phyloP scores from a whole-genome alignment of 331 rosid species.

The Malus hybrid region DNA sequence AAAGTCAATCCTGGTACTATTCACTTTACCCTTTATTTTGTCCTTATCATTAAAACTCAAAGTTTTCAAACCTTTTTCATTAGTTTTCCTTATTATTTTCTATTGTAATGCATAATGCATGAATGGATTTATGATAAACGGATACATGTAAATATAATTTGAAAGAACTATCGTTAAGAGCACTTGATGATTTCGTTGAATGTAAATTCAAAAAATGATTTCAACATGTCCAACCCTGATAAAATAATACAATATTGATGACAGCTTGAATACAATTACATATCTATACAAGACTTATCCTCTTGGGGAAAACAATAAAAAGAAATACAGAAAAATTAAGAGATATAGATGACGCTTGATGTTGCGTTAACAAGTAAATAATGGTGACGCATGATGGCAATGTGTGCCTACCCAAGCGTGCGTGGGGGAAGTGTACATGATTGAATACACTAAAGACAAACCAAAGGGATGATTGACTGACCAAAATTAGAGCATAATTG shows the following conservation, averaged over 20 bases:
- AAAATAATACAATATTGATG: background rate
- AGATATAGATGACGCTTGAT: background rate
- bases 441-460: background rate
- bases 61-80: too few relatives aligned
- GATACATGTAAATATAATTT: too few relatives aligned
- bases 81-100: too few relatives aligned
- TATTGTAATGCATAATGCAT: too few relatives aligned
- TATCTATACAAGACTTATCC: background rate
- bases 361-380: background rate
- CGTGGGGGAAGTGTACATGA: background rate
- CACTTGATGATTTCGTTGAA: too few relatives aligned
- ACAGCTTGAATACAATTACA: background rate
- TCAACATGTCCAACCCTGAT: too few relatives aligned
- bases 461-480: slow-evolving; percentile 21
- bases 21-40: too few relatives aligned
- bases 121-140: too few relatives aligned
- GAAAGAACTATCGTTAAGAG: too few relatives aligned
- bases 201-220: too few relatives aligned
- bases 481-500: slow-evolving; percentile 10
- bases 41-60: too few relatives aligned
- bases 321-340: background rate
- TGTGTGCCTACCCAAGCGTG: slow-evolving; percentile 56
- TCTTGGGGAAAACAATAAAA: background rate
- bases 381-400: slow-evolving; percentile 34
- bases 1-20: too few relatives aligned